Evolutionary conservation across 2,329 filamentous ascomycete species (phyloP).

Genomic region (Ophiostoma sp.): DNA sequence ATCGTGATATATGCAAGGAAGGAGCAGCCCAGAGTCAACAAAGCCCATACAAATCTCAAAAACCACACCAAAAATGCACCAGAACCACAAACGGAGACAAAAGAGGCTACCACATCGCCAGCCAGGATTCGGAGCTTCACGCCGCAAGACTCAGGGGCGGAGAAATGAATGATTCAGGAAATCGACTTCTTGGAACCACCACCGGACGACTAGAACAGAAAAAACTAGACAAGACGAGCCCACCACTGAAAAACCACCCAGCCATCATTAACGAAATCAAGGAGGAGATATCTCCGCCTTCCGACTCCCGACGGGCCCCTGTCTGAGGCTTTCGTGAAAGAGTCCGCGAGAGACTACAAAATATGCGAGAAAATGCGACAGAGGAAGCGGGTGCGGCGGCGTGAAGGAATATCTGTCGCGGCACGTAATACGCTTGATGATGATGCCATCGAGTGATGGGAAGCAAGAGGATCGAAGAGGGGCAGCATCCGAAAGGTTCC

Average conservation of each 20-base stretch:
- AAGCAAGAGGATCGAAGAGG: background rate
- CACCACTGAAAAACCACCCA: background rate
- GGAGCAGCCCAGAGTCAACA: background rate
- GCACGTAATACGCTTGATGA: slow-evolving; percentile 6
- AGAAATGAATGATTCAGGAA: background rate
- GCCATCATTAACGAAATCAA: background rate
- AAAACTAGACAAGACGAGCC: background rate
- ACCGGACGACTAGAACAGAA: background rate
- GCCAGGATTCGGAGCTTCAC: background rate
- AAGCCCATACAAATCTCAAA: background rate
- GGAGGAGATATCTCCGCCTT: background rate
- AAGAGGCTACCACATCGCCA: slow-evolving; percentile 9
- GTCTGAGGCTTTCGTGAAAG: background rate
- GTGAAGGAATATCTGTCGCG: background rate
- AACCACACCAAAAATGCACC: background rate
- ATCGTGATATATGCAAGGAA: background rate
- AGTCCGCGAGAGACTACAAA: background rate
- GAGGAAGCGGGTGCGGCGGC: background rate
- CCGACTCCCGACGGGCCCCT: background rate
- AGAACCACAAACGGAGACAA: slow-evolving; percentile 2
- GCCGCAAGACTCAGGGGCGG: background rate
- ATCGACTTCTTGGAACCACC: background rate
- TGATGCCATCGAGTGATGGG: slow-evolving; percentile 2
- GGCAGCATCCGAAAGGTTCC: background rate
- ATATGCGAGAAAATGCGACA: background rate